Percentiles rank a stretch among this genome's conserved stretches.
phyloP scores from a whole-genome alignment of 345 rosid genomes.

The Capsella bursapastoris region DNA sequence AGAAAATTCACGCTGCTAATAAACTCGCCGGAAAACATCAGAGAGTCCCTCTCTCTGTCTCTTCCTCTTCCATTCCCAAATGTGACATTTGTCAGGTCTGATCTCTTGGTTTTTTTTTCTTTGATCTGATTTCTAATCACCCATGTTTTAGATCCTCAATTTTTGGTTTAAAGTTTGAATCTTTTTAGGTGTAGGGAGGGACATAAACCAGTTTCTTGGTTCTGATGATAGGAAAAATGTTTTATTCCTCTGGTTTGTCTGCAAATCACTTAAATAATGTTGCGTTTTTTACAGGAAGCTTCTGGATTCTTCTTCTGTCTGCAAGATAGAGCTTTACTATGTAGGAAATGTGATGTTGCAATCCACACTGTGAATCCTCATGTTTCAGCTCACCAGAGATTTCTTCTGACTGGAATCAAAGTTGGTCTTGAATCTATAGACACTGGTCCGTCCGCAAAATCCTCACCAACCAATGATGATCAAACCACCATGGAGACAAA shows the following conservation, averaged over 20 bases:
- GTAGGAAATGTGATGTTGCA: conserved; percentile 92
- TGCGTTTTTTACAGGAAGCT: conserved; percentile 60
- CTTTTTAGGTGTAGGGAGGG: conserved; percentile 3
- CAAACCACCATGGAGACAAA: conserved; percentile 53
- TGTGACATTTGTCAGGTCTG: conserved; percentile 95
- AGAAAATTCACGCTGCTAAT: conserved; percentile 90
- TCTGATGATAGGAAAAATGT: not conserved
- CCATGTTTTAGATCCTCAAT: not conserved
- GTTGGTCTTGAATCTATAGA: conserved; percentile 79
- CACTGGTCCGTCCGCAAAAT: conserved; percentile 55
- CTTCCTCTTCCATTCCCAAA: conserved; percentile 80
- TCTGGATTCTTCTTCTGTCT: conserved; percentile 96
- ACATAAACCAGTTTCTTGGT: not conserved
- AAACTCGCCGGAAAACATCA: conserved; percentile 97
- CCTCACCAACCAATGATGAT: conserved; percentile 57
- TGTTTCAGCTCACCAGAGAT: conserved; percentile 89
- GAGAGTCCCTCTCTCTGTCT: conserved; percentile 75
- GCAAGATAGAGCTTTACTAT: conserved; percentile 92
- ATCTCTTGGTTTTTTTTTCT: not conserved
- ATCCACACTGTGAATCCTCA: conserved; percentile 74
- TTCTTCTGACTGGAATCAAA: conserved; percentile 91
- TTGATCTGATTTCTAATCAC: not conserved
- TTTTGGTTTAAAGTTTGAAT: conserved; percentile 1
- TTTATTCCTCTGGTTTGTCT: not conserved
- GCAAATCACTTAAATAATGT: not conserved